Base-by-base conservation (phyloP, 306 rosid genomes). In the Luffa acutangula region DNA sequence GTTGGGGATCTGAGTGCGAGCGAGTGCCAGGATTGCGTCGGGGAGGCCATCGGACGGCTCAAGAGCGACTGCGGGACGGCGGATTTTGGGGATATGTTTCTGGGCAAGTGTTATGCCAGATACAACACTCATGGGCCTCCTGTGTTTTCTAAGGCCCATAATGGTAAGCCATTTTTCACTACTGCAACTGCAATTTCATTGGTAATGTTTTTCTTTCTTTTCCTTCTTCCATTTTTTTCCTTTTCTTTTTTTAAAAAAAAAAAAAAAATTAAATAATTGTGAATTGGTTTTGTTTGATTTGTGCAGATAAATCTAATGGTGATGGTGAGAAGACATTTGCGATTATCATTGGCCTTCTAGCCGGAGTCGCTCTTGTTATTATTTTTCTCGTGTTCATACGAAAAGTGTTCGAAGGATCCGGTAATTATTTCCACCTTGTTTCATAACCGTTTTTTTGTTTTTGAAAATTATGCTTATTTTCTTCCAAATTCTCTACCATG, bases 311-410 rank as follows among this genome's bases (percentile, higher is more conserved):
- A 86, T 87, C 92, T 0, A 75, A 7, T 37, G 79, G 63, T 7
- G 87, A 84, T 4, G 92, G 93, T 18, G 96, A 91, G 84, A 95
- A 95, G 87, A 95, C 97, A 77, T 95, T 95, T 84, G 98, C 98
- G 25, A 82, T 95, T 76, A 92, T 95, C 66, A 82, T 95, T 63
- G 98, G 98, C 66, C 81, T 95, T 82, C 77, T 95, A 81, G 97
- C 98, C 2, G 98, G 89, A 48, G 93, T 92, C 36, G 97, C 97
- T 36, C 76, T 95, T 4, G 85, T 95, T 25, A 91, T 95, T 46
- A 89, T 95, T 78, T 92, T 92, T 82, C 87, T 92, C 18, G 83
- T 89, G 41, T 95, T 95, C 86, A 25, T 95, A 12, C 83, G 91
- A 80, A 92, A 83, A 82, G 82, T 92, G 48, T 88, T 86, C 1